Base-by-base conservation (phyloP, 2,329 filamentous ascomycete species). In the Paecilomyces dactylethromorphus region DNA sequence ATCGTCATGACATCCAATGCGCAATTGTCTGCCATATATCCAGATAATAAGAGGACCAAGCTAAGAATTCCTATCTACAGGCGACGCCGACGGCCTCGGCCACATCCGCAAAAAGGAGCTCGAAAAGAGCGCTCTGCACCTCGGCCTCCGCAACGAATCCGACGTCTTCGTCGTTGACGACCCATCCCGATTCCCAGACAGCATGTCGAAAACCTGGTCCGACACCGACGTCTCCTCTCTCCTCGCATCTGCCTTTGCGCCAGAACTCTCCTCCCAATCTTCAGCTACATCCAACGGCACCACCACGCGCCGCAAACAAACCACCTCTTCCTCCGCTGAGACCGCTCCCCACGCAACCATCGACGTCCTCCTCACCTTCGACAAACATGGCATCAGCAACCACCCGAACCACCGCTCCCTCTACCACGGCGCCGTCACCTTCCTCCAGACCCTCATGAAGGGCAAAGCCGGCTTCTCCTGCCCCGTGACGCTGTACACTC, bases 381-480 rank as follows among this genome's bases (percentile, higher is more conserved):
- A 99, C 78, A 71, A 75, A n/a, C 64, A 76, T 54, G 94, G 94
- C 60, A 82, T 99, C 54, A 96, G 91, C 59, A 84, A 85, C 51
- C 94, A 99, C 75, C 91, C 92, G 22, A 99, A 99, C 79, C 94
- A 99, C 78, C 89, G 90, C 63, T 92, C 92, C 5, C 84, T 97
- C 8, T 92, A 92, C 77, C 83, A 90, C 72, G 94, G 93, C 59
- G 90, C 91, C 6, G 83, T 84, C 53, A 75, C 83, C 54, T 97
- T 96, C 72, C 73, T 95, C 57, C 78, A 81, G 56, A 74, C 80
- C 7, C 81, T 96, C 55, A 84, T 88, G 74, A 82, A 82, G 55
- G 82, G 83, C 58, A 73, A 84, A 64, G 73, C 83, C 3, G 88
- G 86, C 1, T 89, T 84, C 81, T 77, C 84, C 1, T 85, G 83